Percentiles rank a stretch among this genome's conserved stretches.
Conservation (phyloP, 176 grass and related monocot species). For the Hyparrhenia diplandra region DNA sequence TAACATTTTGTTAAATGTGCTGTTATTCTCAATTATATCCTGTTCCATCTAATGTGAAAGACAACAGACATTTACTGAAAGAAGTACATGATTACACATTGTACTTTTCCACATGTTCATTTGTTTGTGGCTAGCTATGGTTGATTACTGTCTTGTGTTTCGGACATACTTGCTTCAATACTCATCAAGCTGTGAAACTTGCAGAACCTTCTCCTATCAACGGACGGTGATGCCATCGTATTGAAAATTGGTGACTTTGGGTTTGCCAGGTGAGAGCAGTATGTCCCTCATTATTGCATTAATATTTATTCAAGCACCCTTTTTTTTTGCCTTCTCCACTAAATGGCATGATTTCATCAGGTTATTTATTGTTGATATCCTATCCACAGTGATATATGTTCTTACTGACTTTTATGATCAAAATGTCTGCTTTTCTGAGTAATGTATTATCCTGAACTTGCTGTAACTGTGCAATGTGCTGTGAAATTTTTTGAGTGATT, state of each 20-base stretch:
- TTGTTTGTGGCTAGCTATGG: neutral
- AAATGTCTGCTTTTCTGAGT: constrained; percentile 21
- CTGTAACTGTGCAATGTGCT: constrained; percentile 1
- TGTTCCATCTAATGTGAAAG: neutral
- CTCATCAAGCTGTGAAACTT: constrained; percentile 29
- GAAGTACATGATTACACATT: no score
- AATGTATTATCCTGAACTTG: neutral
- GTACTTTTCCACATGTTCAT: neutral
- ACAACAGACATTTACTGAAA: neutral
- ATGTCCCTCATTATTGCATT: neutral
- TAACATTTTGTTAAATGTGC: neutral
- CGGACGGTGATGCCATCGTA: constrained; percentile 32
- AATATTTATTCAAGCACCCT: neutral
- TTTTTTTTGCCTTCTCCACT: neutral
- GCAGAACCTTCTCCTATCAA: constrained; percentile 71
- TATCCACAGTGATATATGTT: neutral
- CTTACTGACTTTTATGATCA: neutral
- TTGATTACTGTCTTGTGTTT: neutral
- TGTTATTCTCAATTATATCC: neutral
- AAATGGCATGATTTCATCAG: neutral
- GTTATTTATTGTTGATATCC: neutral
- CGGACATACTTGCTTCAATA: neutral
- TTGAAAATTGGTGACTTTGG: constrained; percentile 81
- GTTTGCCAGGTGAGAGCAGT: constrained; percentile 54
- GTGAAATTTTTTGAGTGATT: neutral